phyloP scores from a whole-genome alignment of 192 early-diverging fungal species.

The Podila horticola region DNA sequence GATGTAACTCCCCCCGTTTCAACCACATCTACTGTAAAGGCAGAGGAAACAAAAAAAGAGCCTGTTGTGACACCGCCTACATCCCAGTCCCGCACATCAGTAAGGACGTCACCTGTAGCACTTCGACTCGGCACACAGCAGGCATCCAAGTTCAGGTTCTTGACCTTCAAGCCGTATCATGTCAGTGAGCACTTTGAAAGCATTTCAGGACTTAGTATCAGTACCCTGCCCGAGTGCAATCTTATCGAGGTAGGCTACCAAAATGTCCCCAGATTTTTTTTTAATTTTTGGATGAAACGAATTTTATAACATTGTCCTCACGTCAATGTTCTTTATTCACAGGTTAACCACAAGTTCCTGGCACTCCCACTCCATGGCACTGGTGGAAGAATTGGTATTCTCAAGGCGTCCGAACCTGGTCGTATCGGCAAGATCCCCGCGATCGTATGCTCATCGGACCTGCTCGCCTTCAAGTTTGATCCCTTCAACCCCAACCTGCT shows the following conservation, averaged over 20 bases:
- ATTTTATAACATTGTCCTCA: too few relatives aligned
- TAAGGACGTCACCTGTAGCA: slow-evolving; percentile 57
- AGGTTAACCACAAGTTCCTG: slow-evolving; percentile 69
- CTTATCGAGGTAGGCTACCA: slow-evolving; percentile 63
- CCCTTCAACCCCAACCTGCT: slow-evolving; percentile 73
- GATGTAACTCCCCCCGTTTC: background rate
- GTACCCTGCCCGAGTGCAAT: slow-evolving; percentile 62
- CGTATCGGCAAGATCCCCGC: slow-evolving; percentile 72
- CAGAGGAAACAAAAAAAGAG: background rate
- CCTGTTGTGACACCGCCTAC: slow-evolving; percentile 10
- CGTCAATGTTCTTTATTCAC: too few relatives aligned
- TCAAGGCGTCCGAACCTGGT: slow-evolving; percentile 72
- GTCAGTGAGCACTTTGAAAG: slow-evolving; percentile 74
- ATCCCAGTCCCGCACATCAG: slow-evolving; percentile 13
- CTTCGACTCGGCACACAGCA: slow-evolving; percentile 53
- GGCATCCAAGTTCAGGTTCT: slow-evolving; percentile 66
- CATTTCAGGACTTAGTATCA: slow-evolving; percentile 64
- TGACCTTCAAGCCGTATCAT: slow-evolving; percentile 66
- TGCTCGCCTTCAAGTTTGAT: slow-evolving; percentile 76
- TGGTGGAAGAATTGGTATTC: slow-evolving; percentile 83
- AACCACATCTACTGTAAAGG: too few relatives aligned
- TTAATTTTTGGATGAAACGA: background rate
- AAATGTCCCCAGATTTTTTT: slow-evolving; percentile 16
- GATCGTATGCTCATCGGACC: slow-evolving; percentile 67
- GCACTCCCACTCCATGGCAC: slow-evolving; percentile 79